A percentile compares a stretch with the other conserved stretches of the same genome.
phyloP scores from a whole-genome alignment of 2,329 filamentous ascomycete genomes.

The Botrytis deweyae region DNA sequence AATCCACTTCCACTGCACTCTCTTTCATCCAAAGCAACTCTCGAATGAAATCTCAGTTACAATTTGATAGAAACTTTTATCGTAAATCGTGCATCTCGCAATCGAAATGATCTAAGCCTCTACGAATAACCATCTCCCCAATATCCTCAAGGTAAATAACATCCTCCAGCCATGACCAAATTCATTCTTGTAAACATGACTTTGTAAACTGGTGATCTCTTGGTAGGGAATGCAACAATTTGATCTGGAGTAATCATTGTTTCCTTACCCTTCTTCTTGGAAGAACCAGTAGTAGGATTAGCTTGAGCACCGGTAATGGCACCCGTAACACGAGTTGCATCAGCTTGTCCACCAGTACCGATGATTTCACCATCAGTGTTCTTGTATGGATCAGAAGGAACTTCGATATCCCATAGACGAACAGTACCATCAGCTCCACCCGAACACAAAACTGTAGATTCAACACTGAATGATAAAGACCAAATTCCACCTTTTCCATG shows the following conservation, averaged over 20 bases:
- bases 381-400: slow-evolving; percentile 64
- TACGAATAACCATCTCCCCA: not conserved
- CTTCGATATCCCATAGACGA: slow-evolving; percentile 85
- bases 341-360: slow-evolving; percentile 47
- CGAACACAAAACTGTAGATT: slow-evolving; percentile 86
- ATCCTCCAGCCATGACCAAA: slow-evolving; percentile 80
- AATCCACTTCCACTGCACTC: not conserved
- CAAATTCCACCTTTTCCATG: slow-evolving; percentile 93
- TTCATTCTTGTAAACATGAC: slow-evolving; percentile 96
- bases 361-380: slow-evolving; percentile 46
- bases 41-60: not conserved
- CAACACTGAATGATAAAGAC: slow-evolving; percentile 89
- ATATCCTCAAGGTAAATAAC: slow-evolving; percentile 44
- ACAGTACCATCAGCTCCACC: slow-evolving; percentile 91
- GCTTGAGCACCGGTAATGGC: slow-evolving; percentile 36
- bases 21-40: not conserved
- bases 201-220: slow-evolving; percentile 92
- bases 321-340: slow-evolving; percentile 49
- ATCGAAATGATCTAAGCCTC: not conserved
- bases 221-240: slow-evolving; percentile 91
- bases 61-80: not conserved
- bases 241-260: slow-evolving; percentile 89
- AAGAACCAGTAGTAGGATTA: slow-evolving; percentile 36
- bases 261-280: slow-evolving; percentile 83
- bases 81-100: not conserved